Evolutionary conservation across 2,329 filamentous ascomycete species (phyloP), one percentile per base, ranked within the genome.

Genomic region (Sporothrix variecibatus): DNA sequence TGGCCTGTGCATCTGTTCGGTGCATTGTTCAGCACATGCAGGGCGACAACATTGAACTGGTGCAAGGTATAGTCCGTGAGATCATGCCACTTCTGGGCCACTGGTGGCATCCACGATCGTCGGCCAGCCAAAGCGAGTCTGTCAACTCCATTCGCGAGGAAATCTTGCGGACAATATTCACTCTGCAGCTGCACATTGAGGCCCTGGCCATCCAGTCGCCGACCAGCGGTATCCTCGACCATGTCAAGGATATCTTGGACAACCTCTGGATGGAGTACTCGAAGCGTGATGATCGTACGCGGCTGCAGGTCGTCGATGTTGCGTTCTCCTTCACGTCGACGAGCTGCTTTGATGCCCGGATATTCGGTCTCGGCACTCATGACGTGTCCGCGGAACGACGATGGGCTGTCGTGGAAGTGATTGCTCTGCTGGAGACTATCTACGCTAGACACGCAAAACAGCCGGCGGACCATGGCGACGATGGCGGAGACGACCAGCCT

Each of bases 201-300:
- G 83, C 88, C 74, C 79, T 93, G 43, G 81, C 87, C 34, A 80
- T 82, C 56, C 84, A 87, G 71, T 80, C 82, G 8, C 80, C 82
- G 2, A 82, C 83, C 77, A 81, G 79, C 73, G 80, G 78, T 72
- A 81, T 86, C 73, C 80, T 82, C 38, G 84, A 79, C 62, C 81
- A 87, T 77, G 72, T 97, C 6, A 89, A 92, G 76, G 87, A 88
- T n/a, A 82, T 98, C 1, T 80, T 91, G 46, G 91, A 94, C 62
- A 85, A 87, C 3, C 82, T 99, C n/a, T 92, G 91, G 84, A 84
- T 84, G 9, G 95, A 98, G 78, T 98, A 98, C 81, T 86, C 89
- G 3, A 91, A 86, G 76, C 88, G 94, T 75, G 86, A 90, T 49
- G 90, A 93, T 67, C 89, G 90, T 74, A 91, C 93, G 67, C 89